phyloP scores from a whole-genome alignment of 2,329 filamentous ascomycete species.

The Exserohilum turcica region DNA sequence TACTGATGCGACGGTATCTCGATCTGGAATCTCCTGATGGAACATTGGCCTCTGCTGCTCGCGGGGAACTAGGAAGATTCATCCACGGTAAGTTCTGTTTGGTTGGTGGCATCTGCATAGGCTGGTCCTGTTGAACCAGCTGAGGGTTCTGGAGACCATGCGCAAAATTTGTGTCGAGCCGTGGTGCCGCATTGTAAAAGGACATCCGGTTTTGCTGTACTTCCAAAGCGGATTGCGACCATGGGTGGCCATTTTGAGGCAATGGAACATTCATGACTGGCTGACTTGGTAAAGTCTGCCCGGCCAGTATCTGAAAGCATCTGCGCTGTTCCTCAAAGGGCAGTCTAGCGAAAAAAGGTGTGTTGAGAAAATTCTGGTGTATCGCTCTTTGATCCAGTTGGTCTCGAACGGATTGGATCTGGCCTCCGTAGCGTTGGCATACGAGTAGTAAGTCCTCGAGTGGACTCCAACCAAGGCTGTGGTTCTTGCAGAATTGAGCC shows the following conservation, averaged over 20 bases:
- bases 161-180: neutral
- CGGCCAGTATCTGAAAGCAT: constrained; percentile 34
- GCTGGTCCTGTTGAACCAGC: constrained; percentile 15
- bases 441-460: constrained; percentile 37
- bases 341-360: constrained; percentile 32
- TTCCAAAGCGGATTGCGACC: constrained; percentile 17
- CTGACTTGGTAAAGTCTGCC: constrained; percentile 30
- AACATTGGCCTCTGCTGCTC: neutral
- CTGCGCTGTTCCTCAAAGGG: constrained; percentile 28
- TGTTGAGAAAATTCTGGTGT: constrained; percentile 36
- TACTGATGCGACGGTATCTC: constrained; percentile 21
- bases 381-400: constrained; percentile 30
- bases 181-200: constrained; percentile 18
- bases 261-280: constrained; percentile 31
- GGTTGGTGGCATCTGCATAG: neutral
- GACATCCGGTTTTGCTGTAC: constrained; percentile 10
- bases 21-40: constrained; percentile 6
- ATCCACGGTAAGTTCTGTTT: neutral
- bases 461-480: constrained; percentile 38
- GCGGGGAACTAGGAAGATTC: neutral
- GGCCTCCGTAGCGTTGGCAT: constrained; percentile 32
- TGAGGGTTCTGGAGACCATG: constrained; percentile 16
- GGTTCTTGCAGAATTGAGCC: constrained; percentile 31
- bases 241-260: constrained; percentile 4
- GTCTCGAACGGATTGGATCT: constrained; percentile 29